Percentiles rank a stretch among this genome's conserved stretches.
phyloP scores from a whole-genome alignment of 108 stramenopile species.

The Fragilariopsis cylindrus region DNA sequence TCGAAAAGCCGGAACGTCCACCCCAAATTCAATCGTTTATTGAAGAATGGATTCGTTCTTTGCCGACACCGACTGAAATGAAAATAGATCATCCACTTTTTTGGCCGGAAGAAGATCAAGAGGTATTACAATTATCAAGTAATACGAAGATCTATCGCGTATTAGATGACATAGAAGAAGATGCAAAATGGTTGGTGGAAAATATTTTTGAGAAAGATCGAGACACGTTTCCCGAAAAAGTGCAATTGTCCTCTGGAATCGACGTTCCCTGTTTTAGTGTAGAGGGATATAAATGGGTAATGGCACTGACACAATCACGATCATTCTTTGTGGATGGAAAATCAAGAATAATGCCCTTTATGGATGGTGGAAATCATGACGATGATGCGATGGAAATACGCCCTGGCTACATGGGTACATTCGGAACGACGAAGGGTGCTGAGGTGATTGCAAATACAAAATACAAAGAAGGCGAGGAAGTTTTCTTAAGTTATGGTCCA shows the following conservation, averaged over 20 bases:
- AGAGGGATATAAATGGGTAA: slow-evolving; percentile 83
- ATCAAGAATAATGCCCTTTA: slow-evolving; percentile 72
- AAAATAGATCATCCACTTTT: slow-evolving; percentile 57
- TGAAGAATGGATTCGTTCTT: slow-evolving; percentile 53
- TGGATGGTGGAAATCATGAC: slow-evolving; percentile 88
- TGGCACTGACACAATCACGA: slow-evolving; percentile 73
- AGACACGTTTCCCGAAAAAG: slow-evolving; percentile 57
- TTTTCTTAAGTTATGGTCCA: slow-evolving; percentile 84
- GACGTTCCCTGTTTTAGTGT: slow-evolving; percentile 64
- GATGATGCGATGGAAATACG: slow-evolving; percentile 58
- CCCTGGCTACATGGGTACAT: slow-evolving; percentile 66
- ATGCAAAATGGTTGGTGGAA: slow-evolving; percentile 70
- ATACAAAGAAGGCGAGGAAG: slow-evolving; percentile 63
- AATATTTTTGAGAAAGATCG: slow-evolving; percentile 60
- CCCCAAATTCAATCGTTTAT: slow-evolving; percentile 50
- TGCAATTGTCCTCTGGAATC: slow-evolving; percentile 23
- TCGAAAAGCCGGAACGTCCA: slow-evolving; percentile 42
- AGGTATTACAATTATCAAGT: slow-evolving; percentile 68
- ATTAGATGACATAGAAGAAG: slow-evolving; percentile 86
- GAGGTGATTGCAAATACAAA: slow-evolving; percentile 43
- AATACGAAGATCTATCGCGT: slow-evolving; percentile 80
- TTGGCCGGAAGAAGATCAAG: slow-evolving; percentile 83
- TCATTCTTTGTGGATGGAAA: slow-evolving; percentile 87
- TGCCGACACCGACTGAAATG: slow-evolving; percentile 68
- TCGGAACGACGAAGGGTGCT: slow-evolving; percentile 72